phyloP scores from a whole-genome alignment of 73 alveolate genomes.

The Paraurostyla sp. region DNA sequence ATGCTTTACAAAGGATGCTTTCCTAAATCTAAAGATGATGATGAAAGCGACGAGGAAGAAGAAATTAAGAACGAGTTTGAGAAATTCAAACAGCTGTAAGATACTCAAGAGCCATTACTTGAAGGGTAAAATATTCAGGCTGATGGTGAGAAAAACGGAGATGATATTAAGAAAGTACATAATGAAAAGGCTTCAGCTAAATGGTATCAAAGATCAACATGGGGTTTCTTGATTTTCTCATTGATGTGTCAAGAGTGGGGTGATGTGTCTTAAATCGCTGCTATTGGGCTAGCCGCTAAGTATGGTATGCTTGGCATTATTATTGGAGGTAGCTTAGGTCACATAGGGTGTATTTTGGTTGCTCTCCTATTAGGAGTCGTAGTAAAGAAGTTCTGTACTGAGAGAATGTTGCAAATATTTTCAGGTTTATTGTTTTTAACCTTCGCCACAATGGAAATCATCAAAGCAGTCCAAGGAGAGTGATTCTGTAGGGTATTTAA shows the following conservation, averaged over 20 bases:
- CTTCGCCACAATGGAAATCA: slow-evolving; percentile 16
- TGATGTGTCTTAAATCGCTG: slow-evolving; percentile 37
- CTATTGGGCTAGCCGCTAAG: slow-evolving; percentile 51
- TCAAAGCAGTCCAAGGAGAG: not conserved
- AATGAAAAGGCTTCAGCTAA: no score
- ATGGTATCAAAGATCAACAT: not conserved
- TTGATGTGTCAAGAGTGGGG: slow-evolving; percentile 45
- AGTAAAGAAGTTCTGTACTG: slow-evolving; percentile 14
- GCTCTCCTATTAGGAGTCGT: not conserved
- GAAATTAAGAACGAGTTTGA: not conserved
- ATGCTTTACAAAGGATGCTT: slow-evolving; percentile 3
- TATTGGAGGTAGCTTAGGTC: slow-evolving; percentile 14
- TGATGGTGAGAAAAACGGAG: not conserved
- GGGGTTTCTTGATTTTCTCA: not conserved
- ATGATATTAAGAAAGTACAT: no score
- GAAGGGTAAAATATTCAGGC: not conserved
- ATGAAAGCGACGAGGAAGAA: not conserved
- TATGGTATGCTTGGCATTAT: slow-evolving; percentile 31
- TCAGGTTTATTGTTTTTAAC: not conserved
- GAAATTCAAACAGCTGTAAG: not conserved
- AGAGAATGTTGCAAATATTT: not conserved
- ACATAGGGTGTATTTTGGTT: not conserved
- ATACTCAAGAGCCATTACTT: not conserved
- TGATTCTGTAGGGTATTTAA: no score
- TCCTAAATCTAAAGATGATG: not conserved